A percentile compares a stretch with the other conserved stretches of the same genome.
Evolutionary conservation across 169 alveolate genomes (phyloP).

Genomic region (Cryptosporidium ryanae): DNA sequence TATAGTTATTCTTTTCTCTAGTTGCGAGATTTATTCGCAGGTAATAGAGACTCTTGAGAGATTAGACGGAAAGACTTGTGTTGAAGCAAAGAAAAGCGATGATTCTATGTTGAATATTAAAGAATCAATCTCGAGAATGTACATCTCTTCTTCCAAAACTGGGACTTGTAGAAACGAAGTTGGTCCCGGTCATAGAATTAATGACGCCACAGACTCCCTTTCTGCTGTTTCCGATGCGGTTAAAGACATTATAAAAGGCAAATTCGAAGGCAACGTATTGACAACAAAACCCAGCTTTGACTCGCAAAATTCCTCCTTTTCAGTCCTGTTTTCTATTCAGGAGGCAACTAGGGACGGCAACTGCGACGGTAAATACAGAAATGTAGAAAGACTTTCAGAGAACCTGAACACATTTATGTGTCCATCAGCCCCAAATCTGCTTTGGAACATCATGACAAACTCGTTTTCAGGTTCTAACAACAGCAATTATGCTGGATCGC

Average conservation of each 20-base stretch:
- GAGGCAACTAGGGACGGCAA: neutral
- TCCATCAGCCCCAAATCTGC: constrained; percentile 39
- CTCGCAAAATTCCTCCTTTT: neutral
- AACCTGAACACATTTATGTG: constrained; percentile 53
- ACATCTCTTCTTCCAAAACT: no score
- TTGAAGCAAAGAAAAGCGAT: neutral
- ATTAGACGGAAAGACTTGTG: neutral
- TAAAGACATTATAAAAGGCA: neutral
- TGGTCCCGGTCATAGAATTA: constrained; percentile 13
- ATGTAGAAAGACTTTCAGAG: constrained; percentile 1
- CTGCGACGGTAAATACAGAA: neutral
- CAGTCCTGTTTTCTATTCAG: constrained; percentile 17
- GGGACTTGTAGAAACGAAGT: neutral
- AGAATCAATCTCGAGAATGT: neutral
- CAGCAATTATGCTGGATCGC: neutral
- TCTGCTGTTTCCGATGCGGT: constrained; percentile 19
- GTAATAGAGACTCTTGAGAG: neutral
- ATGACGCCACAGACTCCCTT: neutral
- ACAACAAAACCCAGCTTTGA: neutral
- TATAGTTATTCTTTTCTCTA: constrained; percentile 50
- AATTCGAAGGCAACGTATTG: neutral
- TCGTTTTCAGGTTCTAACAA: neutral
- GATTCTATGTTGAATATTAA: neutral
- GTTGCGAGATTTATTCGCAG: constrained; percentile 34
- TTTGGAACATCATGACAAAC: constrained; percentile 11